These are phyloP conservation scores for Paramecium biaurelia DNA, from an alignment of 73 alveolate species.

Conservation along the genomic window DNA sequence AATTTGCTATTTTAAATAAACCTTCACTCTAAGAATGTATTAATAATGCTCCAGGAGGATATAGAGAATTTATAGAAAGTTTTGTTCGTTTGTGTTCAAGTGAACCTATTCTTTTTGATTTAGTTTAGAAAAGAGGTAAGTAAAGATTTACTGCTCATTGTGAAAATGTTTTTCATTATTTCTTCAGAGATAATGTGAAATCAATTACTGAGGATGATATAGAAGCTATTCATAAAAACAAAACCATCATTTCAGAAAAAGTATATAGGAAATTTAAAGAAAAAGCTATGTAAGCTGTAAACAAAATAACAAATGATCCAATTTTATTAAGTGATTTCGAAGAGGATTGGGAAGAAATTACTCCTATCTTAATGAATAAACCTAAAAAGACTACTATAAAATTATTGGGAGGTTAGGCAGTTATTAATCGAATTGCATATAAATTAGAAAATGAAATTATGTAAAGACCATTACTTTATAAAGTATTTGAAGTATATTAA, in stretches of 20 bases:
- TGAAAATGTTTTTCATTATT: constrained; percentile 3
- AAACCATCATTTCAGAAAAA: constrained; percentile 2
- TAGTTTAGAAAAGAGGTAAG: background rate
- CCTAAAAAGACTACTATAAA: background rate
- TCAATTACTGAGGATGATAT: constrained; percentile 18
- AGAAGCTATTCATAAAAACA: background rate
- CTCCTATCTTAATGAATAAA: background rate
- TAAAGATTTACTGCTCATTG: constrained; percentile 21
- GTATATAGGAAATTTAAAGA: background rate
- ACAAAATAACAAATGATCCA: background rate
- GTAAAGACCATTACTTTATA: background rate
- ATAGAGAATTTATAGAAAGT: background rate
- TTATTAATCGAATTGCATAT: background rate
- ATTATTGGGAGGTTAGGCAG: background rate
- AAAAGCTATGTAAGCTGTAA: background rate
- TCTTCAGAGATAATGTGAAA: constrained; percentile 8
- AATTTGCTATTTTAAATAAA: constrained; percentile 14
- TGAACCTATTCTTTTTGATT: constrained; percentile 27
- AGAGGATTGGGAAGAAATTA: constrained; percentile 42
- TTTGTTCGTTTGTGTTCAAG: background rate
- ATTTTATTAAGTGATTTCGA: background rate
- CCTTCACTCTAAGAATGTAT: background rate
- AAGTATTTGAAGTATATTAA: background rate
- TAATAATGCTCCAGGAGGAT: constrained; percentile 16
- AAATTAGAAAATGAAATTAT: background rate